Evolutionary conservation across 2,329 filamentous ascomycete genomes (phyloP).

Genomic region (Penicillium sp.): DNA sequence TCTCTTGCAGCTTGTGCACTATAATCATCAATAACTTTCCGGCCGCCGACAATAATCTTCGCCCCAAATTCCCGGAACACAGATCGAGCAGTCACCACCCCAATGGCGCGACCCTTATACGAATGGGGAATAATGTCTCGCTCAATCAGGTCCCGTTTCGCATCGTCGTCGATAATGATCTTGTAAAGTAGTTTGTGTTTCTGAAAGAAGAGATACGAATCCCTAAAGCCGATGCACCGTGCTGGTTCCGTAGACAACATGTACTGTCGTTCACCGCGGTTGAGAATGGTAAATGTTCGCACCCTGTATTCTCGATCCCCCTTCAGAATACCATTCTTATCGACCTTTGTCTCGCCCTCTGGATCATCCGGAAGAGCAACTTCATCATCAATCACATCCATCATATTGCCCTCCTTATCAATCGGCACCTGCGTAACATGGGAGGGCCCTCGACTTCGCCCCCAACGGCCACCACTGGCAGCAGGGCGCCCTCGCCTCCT

Average conservation of each 20-base stretch:
- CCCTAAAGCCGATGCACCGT: constrained; percentile 93
- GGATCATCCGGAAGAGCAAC: constrained; percentile 84
- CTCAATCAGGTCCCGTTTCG: constrained; percentile 95
- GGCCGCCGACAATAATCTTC: constrained; percentile 89
- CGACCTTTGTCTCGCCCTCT: constrained; percentile 91
- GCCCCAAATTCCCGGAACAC: constrained; percentile 97
- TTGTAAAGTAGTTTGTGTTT: constrained; percentile 97
- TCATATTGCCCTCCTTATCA: constrained; percentile 90
- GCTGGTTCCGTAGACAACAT: constrained; percentile 99
- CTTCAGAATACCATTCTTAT: constrained; percentile 81
- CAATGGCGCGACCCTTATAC: constrained; percentile 97
- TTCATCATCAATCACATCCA: constrained; percentile 90
- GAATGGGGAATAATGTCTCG: constrained; percentile 95
- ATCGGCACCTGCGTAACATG: constrained; percentile 83
- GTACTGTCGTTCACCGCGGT: constrained; percentile 84
- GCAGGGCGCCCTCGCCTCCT: constrained; percentile 64
- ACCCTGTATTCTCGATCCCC: constrained; percentile 92
- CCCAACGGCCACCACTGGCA: constrained; percentile 68
- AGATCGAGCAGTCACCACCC: constrained; percentile 92
- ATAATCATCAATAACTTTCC: constrained; percentile 87
- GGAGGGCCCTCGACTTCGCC: constrained; percentile 72
- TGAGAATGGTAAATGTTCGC: constrained; percentile 88
- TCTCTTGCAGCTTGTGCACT: constrained; percentile 75
- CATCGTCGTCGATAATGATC: constrained; percentile 96
- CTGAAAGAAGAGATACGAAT: constrained; percentile 98